A percentile compares a stretch with the other conserved stretches of the same genome.
phyloP scores from a whole-genome alignment of 1,284 basidiomycete species.

The Singerocomus inundabilis region DNA sequence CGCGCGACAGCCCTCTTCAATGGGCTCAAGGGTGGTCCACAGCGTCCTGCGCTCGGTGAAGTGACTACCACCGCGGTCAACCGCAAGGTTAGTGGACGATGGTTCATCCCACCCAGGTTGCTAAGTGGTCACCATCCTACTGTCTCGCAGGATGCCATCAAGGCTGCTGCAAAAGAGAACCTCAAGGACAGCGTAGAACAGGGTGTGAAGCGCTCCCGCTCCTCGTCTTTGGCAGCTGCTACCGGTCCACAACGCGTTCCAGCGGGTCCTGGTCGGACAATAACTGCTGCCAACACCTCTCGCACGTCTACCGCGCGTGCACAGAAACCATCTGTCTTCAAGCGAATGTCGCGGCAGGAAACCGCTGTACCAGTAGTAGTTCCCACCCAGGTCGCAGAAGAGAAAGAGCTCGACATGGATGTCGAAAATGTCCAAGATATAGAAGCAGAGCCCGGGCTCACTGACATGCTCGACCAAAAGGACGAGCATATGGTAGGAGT shows the following conservation, averaged over 20 bases:
- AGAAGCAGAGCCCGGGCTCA: constrained; percentile 36
- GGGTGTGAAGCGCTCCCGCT: constrained; percentile 61
- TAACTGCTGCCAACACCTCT: constrained; percentile 40
- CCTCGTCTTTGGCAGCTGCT: constrained; percentile 56
- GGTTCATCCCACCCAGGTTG: constrained; percentile 1
- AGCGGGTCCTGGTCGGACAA: constrained; percentile 53
- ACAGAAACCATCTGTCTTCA: constrained; percentile 37
- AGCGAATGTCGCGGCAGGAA: constrained; percentile 44
- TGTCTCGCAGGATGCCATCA: constrained; percentile 27
- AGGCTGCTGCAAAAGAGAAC: constrained; percentile 31
- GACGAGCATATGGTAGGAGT: constrained; percentile 61
- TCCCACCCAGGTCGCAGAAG: constrained; percentile 33
- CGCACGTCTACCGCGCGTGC: constrained; percentile 38
- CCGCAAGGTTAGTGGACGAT: constrained; percentile 55
- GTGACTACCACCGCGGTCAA: constrained; percentile 71
- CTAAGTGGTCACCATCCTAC: constrained; percentile 16
- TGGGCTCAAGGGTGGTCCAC: constrained; percentile 43
- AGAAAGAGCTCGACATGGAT: constrained; percentile 58
- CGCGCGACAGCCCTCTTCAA: constrained; percentile 52
- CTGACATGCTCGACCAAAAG: constrained; percentile 43
- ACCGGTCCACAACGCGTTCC: constrained; percentile 63
- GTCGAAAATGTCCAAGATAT: constrained; percentile 43
- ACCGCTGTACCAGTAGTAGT: constrained; percentile 38
- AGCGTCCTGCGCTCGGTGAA: constrained; percentile 67
- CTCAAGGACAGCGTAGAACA: constrained; percentile 55